Evolutionary conservation across 768 basidiomycete species (phyloP), one percentile per base, ranked within the genome.

Genomic region (Cystobasidium onofrii): DNA sequence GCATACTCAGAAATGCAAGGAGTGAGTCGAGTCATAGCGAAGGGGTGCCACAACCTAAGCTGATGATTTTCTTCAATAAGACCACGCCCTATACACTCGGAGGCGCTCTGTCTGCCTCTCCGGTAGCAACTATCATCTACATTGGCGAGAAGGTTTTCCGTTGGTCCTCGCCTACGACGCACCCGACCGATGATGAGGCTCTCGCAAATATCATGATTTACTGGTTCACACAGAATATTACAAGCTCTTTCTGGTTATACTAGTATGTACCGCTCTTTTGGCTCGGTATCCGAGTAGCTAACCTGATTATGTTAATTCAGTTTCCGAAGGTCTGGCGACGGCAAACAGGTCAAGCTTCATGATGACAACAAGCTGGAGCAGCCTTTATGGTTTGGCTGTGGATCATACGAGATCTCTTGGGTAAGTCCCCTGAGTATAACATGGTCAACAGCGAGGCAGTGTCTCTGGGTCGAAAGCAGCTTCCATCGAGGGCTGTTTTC

Each of bases 101-200:
- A 2, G 72, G 55, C 17, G 74, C 74, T 9, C 54, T 75, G 1
- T 20, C 72, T 23, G 25, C 29, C 36, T 73, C 69, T 13, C 74
- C 74, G 15, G 31, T 75, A 15, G 44, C 74, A 7, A 36, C 73
- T 18, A 31, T 75, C 29, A 52, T 64, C 7, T 75, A 75, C 43
- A 75, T 75, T 20, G 73, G 29, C 33, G 74, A 75, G 41, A 75
- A 75, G 34, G 43, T 75, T 15, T 75, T 75, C 60, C 73, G 74
- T 23, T 75, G 74, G 74, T 60, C 54, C 13, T 73, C 74, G 1
- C 74, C 74, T 15, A 17, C 52, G 27, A 74, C 73, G 12, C 72
- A 71, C n/a, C 50, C 73, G 17, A 55, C 73, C n/a, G 31, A 55
- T 20, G 69, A 71, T 27, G 54, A 50, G 20, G 55, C 75, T 36